phyloP scores from a whole-genome alignment of 495 filamentous ascomycete species.

The Parachaetomium inaequale region DNA sequence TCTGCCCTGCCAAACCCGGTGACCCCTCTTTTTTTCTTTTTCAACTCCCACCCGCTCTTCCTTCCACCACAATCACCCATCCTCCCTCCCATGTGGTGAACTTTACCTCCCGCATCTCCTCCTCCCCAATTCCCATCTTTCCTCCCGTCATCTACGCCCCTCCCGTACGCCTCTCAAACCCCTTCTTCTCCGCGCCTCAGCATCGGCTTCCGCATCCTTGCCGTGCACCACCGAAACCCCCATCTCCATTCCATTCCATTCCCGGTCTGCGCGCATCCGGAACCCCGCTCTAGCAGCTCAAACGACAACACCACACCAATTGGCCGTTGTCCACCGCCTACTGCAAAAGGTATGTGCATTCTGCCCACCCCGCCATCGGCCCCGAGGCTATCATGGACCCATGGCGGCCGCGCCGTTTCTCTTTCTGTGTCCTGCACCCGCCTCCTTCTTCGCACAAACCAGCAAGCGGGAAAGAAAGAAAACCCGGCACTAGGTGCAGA shows the following conservation, averaged over 20 bases:
- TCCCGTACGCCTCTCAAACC: background rate
- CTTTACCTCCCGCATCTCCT: slow-evolving; percentile 3
- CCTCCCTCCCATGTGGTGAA: slow-evolving; percentile 13
- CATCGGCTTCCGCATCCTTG: background rate
- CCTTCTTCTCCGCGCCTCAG: background rate
- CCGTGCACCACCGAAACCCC: slow-evolving; percentile 10
- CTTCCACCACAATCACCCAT: slow-evolving; percentile 10
- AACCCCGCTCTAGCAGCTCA: slow-evolving; percentile 8
- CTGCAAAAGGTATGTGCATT: slow-evolving; percentile 34
- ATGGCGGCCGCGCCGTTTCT: slow-evolving; percentile 30
- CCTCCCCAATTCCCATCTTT: background rate
- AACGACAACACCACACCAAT: slow-evolving; percentile 25
- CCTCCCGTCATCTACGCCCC: background rate
- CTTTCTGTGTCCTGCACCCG: slow-evolving; percentile 18
- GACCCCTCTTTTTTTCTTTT: slow-evolving; percentile 27
- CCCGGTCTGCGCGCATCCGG: background rate
- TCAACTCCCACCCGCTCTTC: slow-evolving; percentile 20
- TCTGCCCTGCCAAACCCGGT: slow-evolving; percentile 16
- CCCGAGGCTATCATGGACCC: slow-evolving; percentile 20
- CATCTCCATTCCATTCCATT: slow-evolving; percentile 1
- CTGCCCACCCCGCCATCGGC: slow-evolving; percentile 17
- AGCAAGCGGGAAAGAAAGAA: slow-evolving; percentile 5
- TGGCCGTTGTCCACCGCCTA: slow-evolving; percentile 25
- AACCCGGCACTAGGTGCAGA: background rate
- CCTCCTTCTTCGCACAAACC: slow-evolving; percentile 15